Evolutionary conservation across 116 monocot species (phyloP).

Genomic region (Thalassia testudinum): DNA sequence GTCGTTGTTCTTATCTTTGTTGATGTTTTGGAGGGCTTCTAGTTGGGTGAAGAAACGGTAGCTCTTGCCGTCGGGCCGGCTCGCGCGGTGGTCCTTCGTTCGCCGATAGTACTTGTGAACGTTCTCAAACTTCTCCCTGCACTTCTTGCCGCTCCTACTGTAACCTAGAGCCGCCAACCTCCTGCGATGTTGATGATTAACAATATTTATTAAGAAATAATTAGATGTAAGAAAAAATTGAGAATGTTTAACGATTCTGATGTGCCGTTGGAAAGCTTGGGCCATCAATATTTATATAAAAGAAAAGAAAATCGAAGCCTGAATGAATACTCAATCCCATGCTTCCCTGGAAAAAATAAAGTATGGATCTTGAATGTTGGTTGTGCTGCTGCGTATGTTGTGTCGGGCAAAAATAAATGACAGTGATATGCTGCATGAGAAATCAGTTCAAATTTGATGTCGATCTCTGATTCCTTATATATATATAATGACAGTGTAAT

Average conservation of each 20-base stretch:
- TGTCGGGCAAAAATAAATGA: no score
- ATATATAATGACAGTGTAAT: no score
- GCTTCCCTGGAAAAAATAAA: no score
- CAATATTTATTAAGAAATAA: background rate
- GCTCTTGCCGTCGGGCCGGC: conserved; percentile 87
- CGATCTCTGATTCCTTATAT: no score
- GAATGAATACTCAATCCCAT: no score
- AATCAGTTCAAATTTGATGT: no score
- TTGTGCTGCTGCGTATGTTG: no score
- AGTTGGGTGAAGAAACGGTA: conserved; percentile 91
- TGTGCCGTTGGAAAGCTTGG: background rate
- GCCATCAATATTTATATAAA: no score
- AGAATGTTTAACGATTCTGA: background rate
- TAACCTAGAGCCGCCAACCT: conserved; percentile 67
- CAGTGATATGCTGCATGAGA: no score
- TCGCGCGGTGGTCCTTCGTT: conserved; percentile 73
- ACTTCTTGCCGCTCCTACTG: conserved; percentile 78
- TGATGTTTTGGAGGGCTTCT: conserved; percentile 40
- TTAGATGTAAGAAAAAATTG: background rate
- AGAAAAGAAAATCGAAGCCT: no score
- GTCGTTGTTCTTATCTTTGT: background rate
- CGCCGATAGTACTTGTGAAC: conserved; percentile 95
- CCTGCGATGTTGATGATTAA: conserved; percentile 13
- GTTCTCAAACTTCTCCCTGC: conserved; percentile 98
- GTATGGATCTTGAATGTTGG: no score